These are phyloP conservation scores for Moesziomyces sp. DNA, from an alignment of 1,284 basidiomycete genomes.

Conservation along the genomic window DNA sequence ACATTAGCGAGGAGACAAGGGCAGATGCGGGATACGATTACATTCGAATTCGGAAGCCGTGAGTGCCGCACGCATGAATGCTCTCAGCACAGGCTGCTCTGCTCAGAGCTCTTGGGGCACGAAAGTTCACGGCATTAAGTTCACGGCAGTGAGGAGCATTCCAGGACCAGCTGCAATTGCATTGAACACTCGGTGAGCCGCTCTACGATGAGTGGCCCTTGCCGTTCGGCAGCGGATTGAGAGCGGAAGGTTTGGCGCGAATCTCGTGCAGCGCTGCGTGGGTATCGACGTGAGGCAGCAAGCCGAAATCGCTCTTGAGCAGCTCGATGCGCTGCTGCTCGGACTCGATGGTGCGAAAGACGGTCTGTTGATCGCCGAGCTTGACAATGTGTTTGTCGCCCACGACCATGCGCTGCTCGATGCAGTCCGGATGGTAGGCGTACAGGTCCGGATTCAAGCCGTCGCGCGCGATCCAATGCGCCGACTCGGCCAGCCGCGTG, in stretches of 20 bases:
- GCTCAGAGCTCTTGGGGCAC: too few species aligned
- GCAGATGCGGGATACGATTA: too few species aligned
- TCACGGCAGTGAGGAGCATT: too few species aligned
- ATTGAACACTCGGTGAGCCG: too few species aligned
- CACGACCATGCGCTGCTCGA: conserved; percentile 36
- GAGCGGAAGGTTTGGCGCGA: conserved; percentile 14
- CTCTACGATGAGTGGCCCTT: too few species aligned
- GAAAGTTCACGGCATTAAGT: too few species aligned
- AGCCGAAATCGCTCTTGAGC: conserved; percentile 27
- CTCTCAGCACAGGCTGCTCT: too few species aligned
- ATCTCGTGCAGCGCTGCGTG: conserved; percentile 25
- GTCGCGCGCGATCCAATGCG: conserved; percentile 3
- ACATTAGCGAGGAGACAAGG: too few species aligned
- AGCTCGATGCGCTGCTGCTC: conserved; percentile 30
- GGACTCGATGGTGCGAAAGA: background rate
- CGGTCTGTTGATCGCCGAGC: conserved; percentile 2
- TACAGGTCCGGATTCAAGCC: conserved; percentile 18
- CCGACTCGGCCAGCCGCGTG: background rate
- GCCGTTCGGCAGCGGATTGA: conserved; percentile 1
- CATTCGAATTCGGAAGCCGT: too few species aligned
- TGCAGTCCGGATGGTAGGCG: conserved; percentile 31
- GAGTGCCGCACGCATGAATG: too few species aligned
- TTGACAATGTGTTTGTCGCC: conserved; percentile 21
- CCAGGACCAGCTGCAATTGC: too few species aligned
- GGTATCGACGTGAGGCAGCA: conserved; percentile 14